Conservation (phyloP, 257 asterid species). For the Ajuga chamaepitys region DNA sequence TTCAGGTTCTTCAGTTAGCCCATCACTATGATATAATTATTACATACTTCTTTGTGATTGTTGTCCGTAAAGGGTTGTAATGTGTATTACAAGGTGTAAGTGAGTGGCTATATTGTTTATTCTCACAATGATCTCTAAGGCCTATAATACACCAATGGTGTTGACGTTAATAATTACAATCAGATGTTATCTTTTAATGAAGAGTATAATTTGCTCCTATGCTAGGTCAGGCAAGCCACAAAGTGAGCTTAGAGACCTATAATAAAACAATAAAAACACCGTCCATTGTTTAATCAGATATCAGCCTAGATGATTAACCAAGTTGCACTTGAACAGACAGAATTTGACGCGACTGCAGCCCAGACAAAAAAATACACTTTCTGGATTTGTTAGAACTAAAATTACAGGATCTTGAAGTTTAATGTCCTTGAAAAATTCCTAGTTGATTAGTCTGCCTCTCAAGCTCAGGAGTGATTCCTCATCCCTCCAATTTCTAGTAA, state of each 20-base stretch:
- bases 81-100: no score
- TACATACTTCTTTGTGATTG: no score
- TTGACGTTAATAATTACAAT: not conserved
- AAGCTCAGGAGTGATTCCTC: no score
- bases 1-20: no score
- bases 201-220: not conserved
- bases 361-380: not conserved
- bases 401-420: not conserved
- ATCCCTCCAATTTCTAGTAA: no score
- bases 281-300: not conserved
- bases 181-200: not conserved
- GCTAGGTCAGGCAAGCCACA: not conserved
- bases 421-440: slow-evolving; percentile 4
- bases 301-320: not conserved
- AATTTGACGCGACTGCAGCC: not conserved
- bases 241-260: not conserved
- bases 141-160: not conserved
- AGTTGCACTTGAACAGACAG: not conserved
- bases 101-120: not conserved
- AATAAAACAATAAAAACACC: not conserved
- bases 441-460: slow-evolving; percentile 6
- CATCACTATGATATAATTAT: no score
- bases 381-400: not conserved
- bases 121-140: not conserved
- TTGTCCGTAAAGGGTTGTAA: no score